Conservation (phyloP, 495 filamentous ascomycete species). For the Collariella sp. region DNA sequence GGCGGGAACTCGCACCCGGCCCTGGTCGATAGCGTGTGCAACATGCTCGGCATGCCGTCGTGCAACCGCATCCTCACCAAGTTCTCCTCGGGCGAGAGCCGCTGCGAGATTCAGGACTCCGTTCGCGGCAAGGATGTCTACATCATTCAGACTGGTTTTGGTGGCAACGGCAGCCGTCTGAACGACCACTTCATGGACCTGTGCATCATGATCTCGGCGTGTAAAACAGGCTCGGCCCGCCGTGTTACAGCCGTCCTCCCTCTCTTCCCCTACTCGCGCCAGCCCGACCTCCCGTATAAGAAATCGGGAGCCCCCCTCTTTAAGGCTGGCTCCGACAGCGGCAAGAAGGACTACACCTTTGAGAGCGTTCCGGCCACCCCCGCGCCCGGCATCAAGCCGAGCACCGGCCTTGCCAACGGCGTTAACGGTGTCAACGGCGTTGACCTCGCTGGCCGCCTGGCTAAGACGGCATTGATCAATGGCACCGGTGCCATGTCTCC, state of each 20-base stretch:
- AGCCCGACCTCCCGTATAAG: slow-evolving; percentile 93
- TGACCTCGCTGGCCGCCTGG: slow-evolving; percentile 61
- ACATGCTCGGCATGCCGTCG: slow-evolving; percentile 74
- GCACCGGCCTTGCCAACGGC: slow-evolving; percentile 50
- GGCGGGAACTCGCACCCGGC: slow-evolving; percentile 89
- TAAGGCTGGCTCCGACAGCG: slow-evolving; percentile 50
- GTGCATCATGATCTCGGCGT: slow-evolving; percentile 93
- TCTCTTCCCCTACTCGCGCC: slow-evolving; percentile 90
- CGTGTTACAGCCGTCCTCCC: slow-evolving; percentile 91
- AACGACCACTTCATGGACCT: slow-evolving; percentile 96
- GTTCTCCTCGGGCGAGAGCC: slow-evolving; percentile 90
- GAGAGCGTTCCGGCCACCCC: slow-evolving; percentile 88
- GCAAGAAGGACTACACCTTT: slow-evolving; percentile 71
- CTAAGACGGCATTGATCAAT: slow-evolving; percentile 30
- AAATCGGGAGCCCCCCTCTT: slow-evolving; percentile 84
- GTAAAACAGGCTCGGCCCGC: slow-evolving; percentile 89
- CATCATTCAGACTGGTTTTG: slow-evolving; percentile 72
- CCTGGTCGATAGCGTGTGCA: slow-evolving; percentile 78
- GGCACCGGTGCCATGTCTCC: slow-evolving; percentile 15
- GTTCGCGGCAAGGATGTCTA: slow-evolving; percentile 98
- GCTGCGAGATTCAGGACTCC: slow-evolving; percentile 90
- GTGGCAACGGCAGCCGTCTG: slow-evolving; percentile 44
- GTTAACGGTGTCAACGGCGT: slow-evolving; percentile 56
- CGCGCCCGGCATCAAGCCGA: slow-evolving; percentile 55
- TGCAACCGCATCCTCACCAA: slow-evolving; percentile 80